Conservation (phyloP, 1,284 basidiomycete species). For the Agaricales sp. region DNA sequence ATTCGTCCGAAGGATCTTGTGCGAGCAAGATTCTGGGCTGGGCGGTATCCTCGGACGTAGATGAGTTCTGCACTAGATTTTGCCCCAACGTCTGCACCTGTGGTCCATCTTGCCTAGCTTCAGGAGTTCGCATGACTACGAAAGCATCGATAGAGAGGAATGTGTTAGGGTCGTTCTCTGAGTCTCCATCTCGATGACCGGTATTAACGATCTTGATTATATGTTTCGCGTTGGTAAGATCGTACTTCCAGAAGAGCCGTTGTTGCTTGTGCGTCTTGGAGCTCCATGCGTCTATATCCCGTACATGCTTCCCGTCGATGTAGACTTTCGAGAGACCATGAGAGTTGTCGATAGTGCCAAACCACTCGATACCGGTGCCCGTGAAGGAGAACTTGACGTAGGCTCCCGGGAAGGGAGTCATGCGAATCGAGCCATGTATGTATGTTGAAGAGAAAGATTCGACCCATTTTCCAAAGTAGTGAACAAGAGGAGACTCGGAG, state of each 20-base stretch:
- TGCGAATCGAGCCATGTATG: constrained; percentile 38
- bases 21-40: constrained; percentile 8
- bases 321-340: constrained; percentile 49
- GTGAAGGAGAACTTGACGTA: constrained; percentile 47
- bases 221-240: constrained; percentile 42
- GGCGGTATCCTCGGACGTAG: constrained; percentile 15
- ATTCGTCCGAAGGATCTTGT: constrained; percentile 17
- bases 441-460: constrained; percentile 40
- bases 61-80: constrained; percentile 11
- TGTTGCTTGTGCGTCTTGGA: constrained; percentile 36
- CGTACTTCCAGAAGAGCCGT: constrained; percentile 52
- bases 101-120: background rate
- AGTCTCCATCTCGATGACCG: constrained; percentile 26
- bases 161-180: constrained; percentile 21
- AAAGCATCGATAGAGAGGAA: constrained; percentile 54
- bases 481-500: constrained; percentile 51
- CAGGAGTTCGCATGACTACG: constrained; percentile 40
- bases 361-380: constrained; percentile 70
- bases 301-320: constrained; percentile 41
- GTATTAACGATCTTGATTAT: constrained; percentile 53
- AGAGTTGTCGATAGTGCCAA: constrained; percentile 43
- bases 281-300: constrained; percentile 38
- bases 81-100: background rate
- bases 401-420: constrained; percentile 39
- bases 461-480: constrained; percentile 50